Evolutionary conservation across 305 asterid genomes (phyloP).

Genomic region (Solanum hybrid): DNA sequence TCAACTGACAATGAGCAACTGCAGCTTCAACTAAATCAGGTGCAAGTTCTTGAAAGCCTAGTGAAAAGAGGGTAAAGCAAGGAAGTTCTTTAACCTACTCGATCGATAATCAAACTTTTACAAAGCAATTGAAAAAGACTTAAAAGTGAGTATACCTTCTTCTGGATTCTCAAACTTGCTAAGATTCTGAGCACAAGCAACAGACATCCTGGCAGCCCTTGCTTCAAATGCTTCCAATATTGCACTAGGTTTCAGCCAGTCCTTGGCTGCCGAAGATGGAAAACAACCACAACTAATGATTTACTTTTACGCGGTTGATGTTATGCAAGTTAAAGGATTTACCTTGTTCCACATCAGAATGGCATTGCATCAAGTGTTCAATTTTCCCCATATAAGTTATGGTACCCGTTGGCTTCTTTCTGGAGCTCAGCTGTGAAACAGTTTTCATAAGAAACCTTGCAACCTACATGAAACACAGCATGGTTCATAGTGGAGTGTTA

Average conservation of each 20-base stretch:
- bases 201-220: slow-evolving; percentile 86
- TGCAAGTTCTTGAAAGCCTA: slow-evolving; percentile 91
- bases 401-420: slow-evolving; percentile 70
- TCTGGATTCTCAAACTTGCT: slow-evolving; percentile 74
- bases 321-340: neutral
- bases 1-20: slow-evolving; percentile 83
- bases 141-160: slow-evolving; percentile 46
- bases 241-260: slow-evolving; percentile 71
- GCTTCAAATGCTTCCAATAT: slow-evolving; percentile 92
- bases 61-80: neutral
- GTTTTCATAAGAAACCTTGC: slow-evolving; percentile 96
- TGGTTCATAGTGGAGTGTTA: neutral
- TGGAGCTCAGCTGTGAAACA: slow-evolving; percentile 64
- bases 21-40: slow-evolving; percentile 95
- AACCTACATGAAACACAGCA: slow-evolving; percentile 42
- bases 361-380: slow-evolving; percentile 57
- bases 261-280: slow-evolving; percentile 53
- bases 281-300: neutral
- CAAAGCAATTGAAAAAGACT: neutral
- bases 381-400: slow-evolving; percentile 64
- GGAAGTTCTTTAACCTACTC: neutral
- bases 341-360: slow-evolving; percentile 64
- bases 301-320: neutral
- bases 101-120: neutral
- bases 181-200: slow-evolving; percentile 57